Conservation (phyloP, 495 filamentous ascomycete genomes). For the Stereocaulon alpinum region DNA sequence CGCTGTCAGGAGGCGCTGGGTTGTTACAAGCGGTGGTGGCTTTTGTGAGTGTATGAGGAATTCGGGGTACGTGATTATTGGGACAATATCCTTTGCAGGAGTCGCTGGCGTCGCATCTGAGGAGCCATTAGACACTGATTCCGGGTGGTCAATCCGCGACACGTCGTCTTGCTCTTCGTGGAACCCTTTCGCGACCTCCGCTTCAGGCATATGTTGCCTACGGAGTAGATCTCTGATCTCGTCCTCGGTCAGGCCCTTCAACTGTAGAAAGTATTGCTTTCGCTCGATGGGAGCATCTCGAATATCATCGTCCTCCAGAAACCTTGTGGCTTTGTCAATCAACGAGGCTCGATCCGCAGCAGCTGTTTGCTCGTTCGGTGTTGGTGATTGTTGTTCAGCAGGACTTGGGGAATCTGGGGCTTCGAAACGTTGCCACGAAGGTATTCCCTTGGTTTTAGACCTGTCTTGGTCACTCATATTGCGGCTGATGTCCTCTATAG, state of each 20-base stretch:
- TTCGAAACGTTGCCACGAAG: conserved; percentile 16
- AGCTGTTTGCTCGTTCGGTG: conserved; percentile 18
- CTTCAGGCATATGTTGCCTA: neutral
- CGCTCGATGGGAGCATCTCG: conserved; percentile 55
- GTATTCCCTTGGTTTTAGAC: conserved; percentile 11
- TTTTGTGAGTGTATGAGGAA: conserved; percentile 60
- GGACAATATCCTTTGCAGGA: conserved; percentile 47
- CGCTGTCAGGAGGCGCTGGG: conserved; percentile 61
- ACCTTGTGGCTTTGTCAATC: conserved; percentile 61
- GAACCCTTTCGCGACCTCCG: conserved; percentile 23
- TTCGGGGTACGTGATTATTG: conserved; percentile 97
- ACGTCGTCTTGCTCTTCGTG: conserved; percentile 2
- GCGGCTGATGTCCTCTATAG: neutral
- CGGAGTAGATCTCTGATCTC: conserved; percentile 59
- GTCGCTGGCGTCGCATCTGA: conserved; percentile 16
- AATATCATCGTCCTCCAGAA: conserved; percentile 73
- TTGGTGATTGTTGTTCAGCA: conserved; percentile 27
- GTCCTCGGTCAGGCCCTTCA: conserved; percentile 59
- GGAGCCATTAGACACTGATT: conserved; percentile 3
- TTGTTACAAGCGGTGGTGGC: conserved; percentile 69
- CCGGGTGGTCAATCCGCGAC: conserved; percentile 10
- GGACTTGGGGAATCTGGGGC: conserved; percentile 1
- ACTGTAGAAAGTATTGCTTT: conserved; percentile 68
- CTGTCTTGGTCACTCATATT: conserved; percentile 15
- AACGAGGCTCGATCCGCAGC: conserved; percentile 33